A percentile compares a stretch with the other conserved stretches of the same genome.
These are phyloP conservation scores for Saccharomycopsis capsularis DNA, from an alignment of 805 yeast genomes.

Conservation along the genomic window DNA sequence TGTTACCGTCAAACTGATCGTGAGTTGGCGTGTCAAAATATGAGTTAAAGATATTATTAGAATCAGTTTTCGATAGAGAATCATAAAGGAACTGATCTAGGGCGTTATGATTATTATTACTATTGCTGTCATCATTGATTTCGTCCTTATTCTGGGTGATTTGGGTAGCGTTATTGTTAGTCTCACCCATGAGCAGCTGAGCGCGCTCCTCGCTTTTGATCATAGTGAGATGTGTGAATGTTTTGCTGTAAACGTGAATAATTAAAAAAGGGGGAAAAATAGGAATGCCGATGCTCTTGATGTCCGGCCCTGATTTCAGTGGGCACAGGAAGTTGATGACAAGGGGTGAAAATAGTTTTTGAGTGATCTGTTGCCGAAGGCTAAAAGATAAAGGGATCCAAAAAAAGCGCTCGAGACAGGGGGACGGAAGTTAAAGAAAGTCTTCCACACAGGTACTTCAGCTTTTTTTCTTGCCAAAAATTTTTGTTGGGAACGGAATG, in stretches of 20 bases:
- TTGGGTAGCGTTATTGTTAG: neutral
- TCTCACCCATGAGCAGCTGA: neutral
- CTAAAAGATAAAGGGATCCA: neutral
- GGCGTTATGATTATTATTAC: neutral
- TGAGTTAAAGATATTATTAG: neutral
- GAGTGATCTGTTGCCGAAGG: no score
- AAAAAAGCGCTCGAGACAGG: neutral
- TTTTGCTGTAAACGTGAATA: neutral
- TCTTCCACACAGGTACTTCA: no score
- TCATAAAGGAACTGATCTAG: slow-evolving; percentile 7
- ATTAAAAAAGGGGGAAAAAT: neutral
- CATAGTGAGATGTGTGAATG: neutral
- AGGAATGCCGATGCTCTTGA: neutral
- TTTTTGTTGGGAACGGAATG: no score
- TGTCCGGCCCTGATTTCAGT: no score
- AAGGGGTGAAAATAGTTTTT: neutral
- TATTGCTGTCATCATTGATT: neutral
- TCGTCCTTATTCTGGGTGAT: neutral
- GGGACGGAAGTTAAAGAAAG: neutral
- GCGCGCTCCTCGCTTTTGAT: neutral
- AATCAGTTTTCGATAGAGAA: slow-evolving; percentile 2
- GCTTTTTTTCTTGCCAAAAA: no score
- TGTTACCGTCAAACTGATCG: neutral
- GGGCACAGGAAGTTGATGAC: neutral
- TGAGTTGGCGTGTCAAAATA: neutral